Percentiles rank a stretch among this genome's conserved stretches.
Conservation (phyloP, 345 rosid genomes). For the Lepidium africanum region DNA sequence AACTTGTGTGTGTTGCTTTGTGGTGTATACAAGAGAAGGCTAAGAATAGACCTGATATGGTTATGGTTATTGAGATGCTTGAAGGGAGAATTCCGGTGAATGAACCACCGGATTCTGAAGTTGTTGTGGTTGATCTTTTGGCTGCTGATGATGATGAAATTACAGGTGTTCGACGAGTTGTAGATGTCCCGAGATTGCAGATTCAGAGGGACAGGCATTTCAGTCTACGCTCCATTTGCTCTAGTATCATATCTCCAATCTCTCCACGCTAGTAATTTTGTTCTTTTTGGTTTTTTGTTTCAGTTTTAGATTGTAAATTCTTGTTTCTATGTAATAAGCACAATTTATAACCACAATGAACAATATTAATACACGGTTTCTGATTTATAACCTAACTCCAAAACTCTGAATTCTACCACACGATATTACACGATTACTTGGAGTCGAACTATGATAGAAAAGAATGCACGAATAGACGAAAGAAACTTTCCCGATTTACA, state of each 20-base stretch:
- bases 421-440: no score
- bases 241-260: slow-evolving; percentile 47
- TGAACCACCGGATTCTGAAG: slow-evolving; percentile 68
- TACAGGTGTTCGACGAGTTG: slow-evolving; percentile 5
- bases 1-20: slow-evolving; percentile 50
- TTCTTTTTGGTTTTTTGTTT: neutral
- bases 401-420: no score
- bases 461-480: no score
- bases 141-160: slow-evolving; percentile 35
- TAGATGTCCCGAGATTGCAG: slow-evolving; percentile 11
- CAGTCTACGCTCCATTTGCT: slow-evolving; percentile 24
- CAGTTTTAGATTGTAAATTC: neutral
- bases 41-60: slow-evolving; percentile 64
- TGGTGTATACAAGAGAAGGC: slow-evolving; percentile 89
- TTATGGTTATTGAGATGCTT: slow-evolving; percentile 68
- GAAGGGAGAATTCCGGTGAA: slow-evolving; percentile 52
- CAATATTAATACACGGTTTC: neutral
- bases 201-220: slow-evolving; percentile 11
- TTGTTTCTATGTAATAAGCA: neutral
- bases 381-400: no score
- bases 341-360: neutral
- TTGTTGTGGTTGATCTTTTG: slow-evolving; percentile 60
- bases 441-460: no score
- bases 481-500: no score
- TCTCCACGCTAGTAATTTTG: slow-evolving; percentile 44